These are phyloP conservation scores for Alternaria atra DNA, from an alignment of 2,329 filamentous ascomycete genomes.

Conservation along the genomic window DNA sequence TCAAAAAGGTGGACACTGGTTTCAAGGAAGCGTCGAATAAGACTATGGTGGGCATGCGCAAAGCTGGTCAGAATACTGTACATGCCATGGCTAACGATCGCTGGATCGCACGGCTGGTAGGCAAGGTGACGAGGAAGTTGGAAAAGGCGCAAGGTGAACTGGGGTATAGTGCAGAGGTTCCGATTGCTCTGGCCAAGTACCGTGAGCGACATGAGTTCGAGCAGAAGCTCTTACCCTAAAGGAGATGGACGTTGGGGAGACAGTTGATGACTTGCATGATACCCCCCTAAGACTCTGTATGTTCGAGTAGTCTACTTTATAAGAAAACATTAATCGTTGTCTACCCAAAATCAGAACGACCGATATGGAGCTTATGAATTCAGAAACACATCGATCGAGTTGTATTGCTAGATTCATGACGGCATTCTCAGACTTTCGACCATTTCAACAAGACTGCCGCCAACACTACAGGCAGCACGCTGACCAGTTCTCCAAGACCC, in stretches of 20 bases:
- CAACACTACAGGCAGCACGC: constrained; percentile 73
- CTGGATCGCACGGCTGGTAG: constrained; percentile 64
- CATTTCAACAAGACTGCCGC: constrained; percentile 61
- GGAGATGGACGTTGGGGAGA: background rate
- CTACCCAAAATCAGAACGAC: background rate
- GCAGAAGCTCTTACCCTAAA: constrained; percentile 46
- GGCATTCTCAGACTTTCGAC: constrained; percentile 22
- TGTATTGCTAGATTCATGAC: background rate
- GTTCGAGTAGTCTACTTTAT: background rate
- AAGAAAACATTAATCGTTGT: background rate
- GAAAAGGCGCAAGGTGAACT: constrained; percentile 61
- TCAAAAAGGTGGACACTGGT: constrained; percentile 34
- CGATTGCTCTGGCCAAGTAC: constrained; percentile 54
- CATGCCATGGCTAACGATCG: constrained; percentile 61
- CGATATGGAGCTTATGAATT: background rate
- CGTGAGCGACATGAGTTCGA: constrained; percentile 44
- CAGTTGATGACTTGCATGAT: constrained; percentile 5
- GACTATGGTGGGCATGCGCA: constrained; percentile 59
- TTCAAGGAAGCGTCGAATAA: constrained; percentile 47
- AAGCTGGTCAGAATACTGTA: constrained; percentile 53
- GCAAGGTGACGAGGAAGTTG: constrained; percentile 60
- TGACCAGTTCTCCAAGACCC: constrained; percentile 76
- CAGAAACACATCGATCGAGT: background rate
- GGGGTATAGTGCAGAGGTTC: constrained; percentile 60
- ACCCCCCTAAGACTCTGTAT: constrained; percentile 1